Percentiles rank a stretch among this genome's conserved stretches.
Conservation (phyloP, 805 yeast species). For the Candida jianshihensis region DNA sequence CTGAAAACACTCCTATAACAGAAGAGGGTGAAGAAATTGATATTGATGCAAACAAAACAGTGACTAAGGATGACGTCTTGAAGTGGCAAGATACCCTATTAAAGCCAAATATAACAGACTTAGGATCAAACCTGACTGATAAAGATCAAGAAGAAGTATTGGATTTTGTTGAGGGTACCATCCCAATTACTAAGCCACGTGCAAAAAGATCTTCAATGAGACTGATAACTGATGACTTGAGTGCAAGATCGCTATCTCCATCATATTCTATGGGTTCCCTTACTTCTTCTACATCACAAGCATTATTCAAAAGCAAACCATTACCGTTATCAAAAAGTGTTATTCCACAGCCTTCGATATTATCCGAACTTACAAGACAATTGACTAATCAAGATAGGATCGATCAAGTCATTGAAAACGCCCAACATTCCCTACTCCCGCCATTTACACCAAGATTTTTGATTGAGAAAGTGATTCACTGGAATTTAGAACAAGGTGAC, state of each 20-base stretch:
- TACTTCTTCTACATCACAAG: background rate
- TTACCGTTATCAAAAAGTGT: constrained; percentile 4
- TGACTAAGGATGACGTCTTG: constrained; percentile 13
- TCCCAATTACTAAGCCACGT: constrained; percentile 11
- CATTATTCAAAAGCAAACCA: constrained; percentile 1
- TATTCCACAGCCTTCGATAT: constrained; percentile 9
- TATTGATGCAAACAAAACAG: constrained; percentile 4
- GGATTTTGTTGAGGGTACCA: constrained; percentile 11
- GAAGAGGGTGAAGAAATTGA: constrained; percentile 16
- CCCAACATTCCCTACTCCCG: constrained; percentile 10
- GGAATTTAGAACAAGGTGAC: constrained; percentile 58
- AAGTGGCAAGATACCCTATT: constrained; percentile 14
- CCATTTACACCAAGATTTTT: constrained; percentile 57
- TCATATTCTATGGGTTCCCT: constrained; percentile 6
- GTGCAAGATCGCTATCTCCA: constrained; percentile 7
- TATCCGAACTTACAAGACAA: constrained; percentile 21
- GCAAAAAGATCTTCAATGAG: constrained; percentile 11
- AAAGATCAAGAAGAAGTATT: constrained; percentile 13
- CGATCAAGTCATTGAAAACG: constrained; percentile 1
- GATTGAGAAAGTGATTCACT: constrained; percentile 44
- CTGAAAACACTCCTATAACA: constrained; percentile 6
- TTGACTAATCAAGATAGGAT: constrained; percentile 13
- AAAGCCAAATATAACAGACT: background rate
- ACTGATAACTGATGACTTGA: constrained; percentile 21
- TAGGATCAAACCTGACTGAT: constrained; percentile 11